These are phyloP conservation scores for Verticillium dahliae DNA, from an alignment of 2,329 filamentous ascomycete genomes.

Conservation along the genomic window DNA sequence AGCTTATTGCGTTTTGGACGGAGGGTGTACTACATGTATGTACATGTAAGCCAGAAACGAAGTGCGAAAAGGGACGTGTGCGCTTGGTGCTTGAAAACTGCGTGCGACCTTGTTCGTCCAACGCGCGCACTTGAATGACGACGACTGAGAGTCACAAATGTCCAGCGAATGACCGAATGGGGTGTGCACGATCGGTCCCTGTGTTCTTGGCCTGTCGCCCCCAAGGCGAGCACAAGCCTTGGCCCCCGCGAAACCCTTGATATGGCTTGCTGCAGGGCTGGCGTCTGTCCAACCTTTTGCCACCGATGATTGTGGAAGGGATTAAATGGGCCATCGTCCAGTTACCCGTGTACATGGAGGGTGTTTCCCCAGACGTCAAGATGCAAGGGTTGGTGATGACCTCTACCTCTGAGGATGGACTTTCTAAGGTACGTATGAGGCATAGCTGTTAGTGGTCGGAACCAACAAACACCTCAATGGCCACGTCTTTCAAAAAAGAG, in stretches of 20 bases:
- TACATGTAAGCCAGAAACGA: not conserved
- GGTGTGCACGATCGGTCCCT: not conserved
- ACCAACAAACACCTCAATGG: not conserved
- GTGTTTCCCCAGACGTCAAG: not conserved
- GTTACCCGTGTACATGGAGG: not conserved
- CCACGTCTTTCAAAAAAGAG: too few relatives aligned
- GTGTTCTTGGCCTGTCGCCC: not conserved
- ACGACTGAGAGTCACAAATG: too few relatives aligned
- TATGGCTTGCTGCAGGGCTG: not conserved
- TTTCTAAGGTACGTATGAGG: not conserved
- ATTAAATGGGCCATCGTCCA: not conserved
- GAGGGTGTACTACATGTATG: not conserved
- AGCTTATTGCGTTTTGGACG: conserved; percentile 8
- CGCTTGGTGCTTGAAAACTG: not conserved
- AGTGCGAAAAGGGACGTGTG: not conserved
- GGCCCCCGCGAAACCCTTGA: not conserved
- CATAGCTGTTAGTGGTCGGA: not conserved
- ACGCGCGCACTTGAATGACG: too few relatives aligned
- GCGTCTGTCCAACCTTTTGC: not conserved
- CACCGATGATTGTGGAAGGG: not conserved
- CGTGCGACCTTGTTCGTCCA: too few relatives aligned
- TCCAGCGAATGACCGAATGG: not conserved
- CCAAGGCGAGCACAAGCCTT: not conserved
- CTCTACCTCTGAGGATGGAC: not conserved
- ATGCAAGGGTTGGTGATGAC: not conserved